These are phyloP conservation scores for Yarrowia divulgata DNA, from an alignment of 805 yeast species.

Conservation along the genomic window DNA sequence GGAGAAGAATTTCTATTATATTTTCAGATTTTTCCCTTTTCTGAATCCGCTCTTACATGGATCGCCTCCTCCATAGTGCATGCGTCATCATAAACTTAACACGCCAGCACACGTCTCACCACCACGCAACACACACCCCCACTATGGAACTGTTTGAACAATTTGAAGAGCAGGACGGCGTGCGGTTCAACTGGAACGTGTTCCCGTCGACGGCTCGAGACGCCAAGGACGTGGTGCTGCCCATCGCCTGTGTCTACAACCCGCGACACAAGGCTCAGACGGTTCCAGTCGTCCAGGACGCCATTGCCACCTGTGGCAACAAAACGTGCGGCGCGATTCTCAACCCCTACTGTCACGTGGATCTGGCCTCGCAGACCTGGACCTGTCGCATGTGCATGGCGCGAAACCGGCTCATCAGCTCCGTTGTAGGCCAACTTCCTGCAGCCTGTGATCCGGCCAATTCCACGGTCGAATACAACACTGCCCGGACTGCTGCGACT, in stretches of 20 bases:
- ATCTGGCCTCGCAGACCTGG: slow-evolving; percentile 78
- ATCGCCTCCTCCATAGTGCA: neutral
- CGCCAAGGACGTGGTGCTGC: slow-evolving; percentile 83
- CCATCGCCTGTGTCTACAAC: slow-evolving; percentile 86
- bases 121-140: neutral
- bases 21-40: neutral
- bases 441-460: slow-evolving; percentile 70
- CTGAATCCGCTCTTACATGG: neutral
- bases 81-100: neutral
- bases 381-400: slow-evolving; percentile 80
- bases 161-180: slow-evolving; percentile 63
- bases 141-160: slow-evolving; percentile 52
- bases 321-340: slow-evolving; percentile 73
- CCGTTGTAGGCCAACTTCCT: slow-evolving; percentile 80
- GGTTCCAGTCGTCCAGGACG: slow-evolving; percentile 73
- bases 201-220: slow-evolving; percentile 85
- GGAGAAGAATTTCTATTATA: too few species aligned
- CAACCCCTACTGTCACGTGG: slow-evolving; percentile 78
- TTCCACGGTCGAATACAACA: slow-evolving; percentile 83
- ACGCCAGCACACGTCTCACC: neutral
- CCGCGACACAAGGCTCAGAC: slow-evolving; percentile 79
- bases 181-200: slow-evolving; percentile 76
- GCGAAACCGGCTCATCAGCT: slow-evolving; percentile 78
- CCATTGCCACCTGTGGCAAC: slow-evolving; percentile 75
- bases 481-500: slow-evolving; percentile 76